Evolutionary conservation across 139 green algal genomes (phyloP), one percentile per base, ranked within the genome.

Genomic region (Volvox reticuliferus): DNA sequence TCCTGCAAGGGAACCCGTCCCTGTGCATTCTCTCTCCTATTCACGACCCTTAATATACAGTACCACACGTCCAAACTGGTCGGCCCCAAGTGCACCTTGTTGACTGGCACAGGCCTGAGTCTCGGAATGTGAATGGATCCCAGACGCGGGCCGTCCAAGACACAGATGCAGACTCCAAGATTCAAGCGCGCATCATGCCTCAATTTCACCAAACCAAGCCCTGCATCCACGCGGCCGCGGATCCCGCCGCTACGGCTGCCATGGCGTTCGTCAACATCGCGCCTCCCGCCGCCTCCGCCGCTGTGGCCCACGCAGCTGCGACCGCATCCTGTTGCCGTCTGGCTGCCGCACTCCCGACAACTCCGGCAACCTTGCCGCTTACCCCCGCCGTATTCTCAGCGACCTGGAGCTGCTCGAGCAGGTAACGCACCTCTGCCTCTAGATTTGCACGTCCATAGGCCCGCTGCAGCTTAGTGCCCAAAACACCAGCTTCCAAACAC

Each of bases 211-310:
- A 79, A 35, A 88, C 33, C 33, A 88, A 36, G n/a, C 82, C 82
- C 82, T 88, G 82, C 82, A 88, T 88, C 82, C 33, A 79, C 19
- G 82, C 82, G 33, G 82, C 82, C 0, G 82, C 82, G 0, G 65
- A 79, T 26, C 82, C 82, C 63, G 82, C 82, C 82, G 82, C 82
- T 24, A 88, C 35, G 63, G 82, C 82, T 24, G 82, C 82, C 63
- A 79, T n/a, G 28, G 82, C 82, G 21, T 88, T 88, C 33, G 63
- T 79, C 65, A 88, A 36, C 65, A 63, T 62, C 65, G 63, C 65
- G 30, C 82, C 65, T 19, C 33, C 35, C 33, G 35, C 82, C 9
- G 18, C 65, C 65, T 50, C 82, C 82, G 33, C 82, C 33, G 28
- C 33, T 36, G 33, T 63, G 44, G 44, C 44, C 44, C 44, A 55